These are phyloP conservation scores for Zizania latifolia DNA, from an alignment of 176 grass and related monocot genomes.

Conservation along the genomic window DNA sequence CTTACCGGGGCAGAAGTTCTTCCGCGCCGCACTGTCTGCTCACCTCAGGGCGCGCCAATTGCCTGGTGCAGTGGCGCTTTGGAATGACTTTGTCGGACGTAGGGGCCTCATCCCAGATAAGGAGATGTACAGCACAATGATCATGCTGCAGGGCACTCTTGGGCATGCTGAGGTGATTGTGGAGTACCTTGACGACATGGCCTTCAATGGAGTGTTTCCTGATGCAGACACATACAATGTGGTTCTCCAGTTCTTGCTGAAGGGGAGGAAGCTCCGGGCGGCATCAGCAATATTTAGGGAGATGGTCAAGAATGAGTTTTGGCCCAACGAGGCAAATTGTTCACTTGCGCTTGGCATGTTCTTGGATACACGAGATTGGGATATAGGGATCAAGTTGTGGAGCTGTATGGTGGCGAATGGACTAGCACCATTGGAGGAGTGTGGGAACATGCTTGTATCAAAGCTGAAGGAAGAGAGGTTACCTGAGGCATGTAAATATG, in stretches of 20 bases:
- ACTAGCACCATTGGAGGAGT: constrained; percentile 56
- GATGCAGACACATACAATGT: constrained; percentile 52
- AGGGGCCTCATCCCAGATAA: constrained; percentile 41
- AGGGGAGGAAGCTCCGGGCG: constrained; percentile 47
- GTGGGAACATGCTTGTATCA: constrained; percentile 65
- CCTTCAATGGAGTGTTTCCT: constrained; percentile 57
- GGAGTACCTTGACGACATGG: constrained; percentile 66
- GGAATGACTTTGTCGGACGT: constrained; percentile 43
- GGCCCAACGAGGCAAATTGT: constrained; percentile 43
- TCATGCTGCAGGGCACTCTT: constrained; percentile 43
- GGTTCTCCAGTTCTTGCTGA: constrained; percentile 51
- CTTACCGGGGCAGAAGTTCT: constrained; percentile 68
- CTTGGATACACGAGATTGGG: constrained; percentile 45
- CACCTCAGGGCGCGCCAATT: constrained; percentile 34
- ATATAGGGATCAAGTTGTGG: constrained; percentile 69
- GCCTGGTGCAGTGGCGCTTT: constrained; percentile 30
- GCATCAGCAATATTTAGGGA: constrained; percentile 58
- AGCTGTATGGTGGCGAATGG: constrained; percentile 58
- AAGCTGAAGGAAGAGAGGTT: constrained; percentile 51
- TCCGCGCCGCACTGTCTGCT: constrained; percentile 36
- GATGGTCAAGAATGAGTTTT: constrained; percentile 81
- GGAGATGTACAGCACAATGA: constrained; percentile 65
- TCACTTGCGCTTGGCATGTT: constrained; percentile 43
- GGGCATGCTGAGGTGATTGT: constrained; percentile 28
- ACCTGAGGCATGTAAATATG: constrained; percentile 91